Conservation (phyloP, 306 rosid species). For the Vachellia collinsii region DNA sequence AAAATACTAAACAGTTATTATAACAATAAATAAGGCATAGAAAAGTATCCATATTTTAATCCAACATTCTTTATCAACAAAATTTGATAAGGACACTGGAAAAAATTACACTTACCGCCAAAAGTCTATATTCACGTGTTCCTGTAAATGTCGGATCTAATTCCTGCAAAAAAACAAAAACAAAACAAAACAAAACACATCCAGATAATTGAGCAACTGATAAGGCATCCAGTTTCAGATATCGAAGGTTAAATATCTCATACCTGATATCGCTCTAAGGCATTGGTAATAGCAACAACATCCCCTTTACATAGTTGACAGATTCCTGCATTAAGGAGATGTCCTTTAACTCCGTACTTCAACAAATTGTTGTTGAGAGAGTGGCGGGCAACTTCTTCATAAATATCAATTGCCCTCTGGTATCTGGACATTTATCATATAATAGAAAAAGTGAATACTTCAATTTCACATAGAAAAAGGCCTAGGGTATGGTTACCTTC, state of each 20-base stretch:
- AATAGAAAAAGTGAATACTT: constrained; percentile 18
- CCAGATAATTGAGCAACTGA: constrained; percentile 36
- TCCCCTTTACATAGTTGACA: constrained; percentile 96
- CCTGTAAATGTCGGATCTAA: constrained; percentile 93
- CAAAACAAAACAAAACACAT: constrained; percentile 6
- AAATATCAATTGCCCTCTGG: constrained; percentile 78
- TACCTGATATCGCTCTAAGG: constrained; percentile 85
- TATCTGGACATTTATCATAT: constrained; percentile 56
- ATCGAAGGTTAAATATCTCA: constrained; percentile 37
- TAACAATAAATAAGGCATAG: not conserved
- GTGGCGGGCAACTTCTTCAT: constrained; percentile 86
- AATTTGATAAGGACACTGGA: constrained; percentile 11
- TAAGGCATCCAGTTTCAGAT: constrained; percentile 21
- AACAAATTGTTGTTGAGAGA: constrained; percentile 86
- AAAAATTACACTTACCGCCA: constrained; percentile 60
- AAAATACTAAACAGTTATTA: constrained; percentile 3
- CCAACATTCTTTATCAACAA: not conserved
- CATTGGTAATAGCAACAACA: constrained; percentile 79
- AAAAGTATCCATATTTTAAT: constrained; percentile 19
- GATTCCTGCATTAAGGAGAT: constrained; percentile 95
- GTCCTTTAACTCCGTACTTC: constrained; percentile 96
- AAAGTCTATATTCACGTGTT: constrained; percentile 82
- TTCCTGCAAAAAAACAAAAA: constrained; percentile 90
- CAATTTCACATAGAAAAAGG: constrained; percentile 1
- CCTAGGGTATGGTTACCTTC: constrained; percentile 13